Conservation (phyloP, 176 grass and related monocot species). For the Ensete ventricosum region DNA sequence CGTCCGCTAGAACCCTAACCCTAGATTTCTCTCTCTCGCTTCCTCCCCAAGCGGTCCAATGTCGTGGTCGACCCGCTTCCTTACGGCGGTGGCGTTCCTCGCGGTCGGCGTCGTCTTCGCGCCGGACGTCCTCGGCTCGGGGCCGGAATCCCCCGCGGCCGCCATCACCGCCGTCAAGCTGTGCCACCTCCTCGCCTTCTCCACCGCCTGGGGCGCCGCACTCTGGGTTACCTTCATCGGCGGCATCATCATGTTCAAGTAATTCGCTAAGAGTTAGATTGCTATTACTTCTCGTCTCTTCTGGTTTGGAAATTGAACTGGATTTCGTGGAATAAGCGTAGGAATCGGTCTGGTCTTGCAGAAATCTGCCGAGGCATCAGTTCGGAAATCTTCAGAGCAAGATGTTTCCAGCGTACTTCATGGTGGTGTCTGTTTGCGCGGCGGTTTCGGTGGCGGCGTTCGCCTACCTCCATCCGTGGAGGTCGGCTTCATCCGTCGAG, state of each 20-base stretch:
- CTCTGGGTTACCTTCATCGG: slow-evolving; percentile 98
- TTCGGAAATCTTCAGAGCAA: slow-evolving; percentile 50
- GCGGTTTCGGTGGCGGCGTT: slow-evolving; percentile 48
- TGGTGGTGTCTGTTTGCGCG: slow-evolving; percentile 39
- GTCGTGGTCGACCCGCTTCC: slow-evolving; percentile 75
- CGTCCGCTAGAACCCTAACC: not conserved
- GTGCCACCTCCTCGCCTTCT: slow-evolving; percentile 76
- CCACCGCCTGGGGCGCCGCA: slow-evolving; percentile 71
- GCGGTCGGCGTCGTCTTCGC: slow-evolving; percentile 68
- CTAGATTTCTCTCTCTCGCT: not conserved
- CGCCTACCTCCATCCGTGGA: slow-evolving; percentile 72
- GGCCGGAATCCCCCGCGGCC: slow-evolving; percentile 18
- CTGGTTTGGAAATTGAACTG: too few relatives aligned
- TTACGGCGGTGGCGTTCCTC: slow-evolving; percentile 71
- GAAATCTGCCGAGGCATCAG: slow-evolving; percentile 24
- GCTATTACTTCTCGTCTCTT: too few relatives aligned
- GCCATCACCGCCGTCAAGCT: slow-evolving; percentile 59
- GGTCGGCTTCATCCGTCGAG: slow-evolving; percentile 48
- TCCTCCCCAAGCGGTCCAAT: slow-evolving; percentile 10
- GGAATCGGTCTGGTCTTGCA: not conserved
- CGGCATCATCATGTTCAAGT: slow-evolving; percentile 99
- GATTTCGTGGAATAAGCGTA: not conserved
- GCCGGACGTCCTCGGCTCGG: slow-evolving; percentile 50
- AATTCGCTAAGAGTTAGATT: not conserved
- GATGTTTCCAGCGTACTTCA: slow-evolving; percentile 63